Conservation (phyloP, 1,139 yeast genomes). For the Candida sanyaensis region DNA sequence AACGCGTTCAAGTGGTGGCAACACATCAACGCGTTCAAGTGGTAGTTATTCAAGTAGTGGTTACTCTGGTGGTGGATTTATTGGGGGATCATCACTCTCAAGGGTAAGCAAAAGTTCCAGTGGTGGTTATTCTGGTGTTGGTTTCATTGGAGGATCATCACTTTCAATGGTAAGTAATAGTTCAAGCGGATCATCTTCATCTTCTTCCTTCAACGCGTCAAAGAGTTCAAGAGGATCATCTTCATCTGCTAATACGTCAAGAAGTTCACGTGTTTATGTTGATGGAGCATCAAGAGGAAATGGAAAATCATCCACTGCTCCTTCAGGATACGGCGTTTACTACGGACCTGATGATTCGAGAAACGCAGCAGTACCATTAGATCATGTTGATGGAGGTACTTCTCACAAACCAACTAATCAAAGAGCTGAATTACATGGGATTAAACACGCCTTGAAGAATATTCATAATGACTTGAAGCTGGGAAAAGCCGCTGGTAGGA, state of each 20-base stretch:
- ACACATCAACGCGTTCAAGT: too few species aligned
- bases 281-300: constrained; percentile 73
- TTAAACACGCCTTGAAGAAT: constrained; percentile 52
- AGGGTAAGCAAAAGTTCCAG: neutral
- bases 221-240: too few species aligned
- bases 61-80: constrained; percentile 1
- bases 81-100: neutral
- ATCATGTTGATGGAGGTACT: constrained; percentile 21
- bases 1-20: neutral
- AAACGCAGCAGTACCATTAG: constrained; percentile 54
- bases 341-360: constrained; percentile 58
- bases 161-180: neutral
- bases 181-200: too few species aligned
- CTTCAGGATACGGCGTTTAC: constrained; percentile 70
- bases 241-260: neutral
- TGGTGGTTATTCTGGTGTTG: constrained; percentile 5
- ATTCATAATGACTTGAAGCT: constrained; percentile 26
- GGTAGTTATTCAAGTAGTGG: neutral
- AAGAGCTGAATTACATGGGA: constrained; percentile 76
- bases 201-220: too few species aligned
- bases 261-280: constrained; percentile 43
- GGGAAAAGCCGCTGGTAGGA: constrained; percentile 17
- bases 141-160: neutral
- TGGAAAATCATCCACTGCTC: constrained; percentile 49
- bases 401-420: constrained; percentile 64